phyloP scores from a whole-genome alignment of 768 basidiomycete species.

The Multifurca ochricompacta region DNA sequence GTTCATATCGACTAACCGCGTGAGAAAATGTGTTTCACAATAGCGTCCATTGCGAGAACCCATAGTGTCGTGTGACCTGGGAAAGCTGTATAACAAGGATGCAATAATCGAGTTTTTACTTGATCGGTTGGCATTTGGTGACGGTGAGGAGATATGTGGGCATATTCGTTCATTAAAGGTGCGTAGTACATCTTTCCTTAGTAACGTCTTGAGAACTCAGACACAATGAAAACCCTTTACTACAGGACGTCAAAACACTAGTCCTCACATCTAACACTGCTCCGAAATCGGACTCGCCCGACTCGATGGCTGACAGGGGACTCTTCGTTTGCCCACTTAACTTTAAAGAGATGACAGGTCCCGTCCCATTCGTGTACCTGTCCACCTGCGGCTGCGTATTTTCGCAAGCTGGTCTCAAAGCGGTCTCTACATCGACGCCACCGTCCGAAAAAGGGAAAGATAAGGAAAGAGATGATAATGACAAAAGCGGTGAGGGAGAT shows the following conservation, averaged over 20 bases:
- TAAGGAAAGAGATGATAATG: slow-evolving; percentile 26
- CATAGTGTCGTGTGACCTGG: slow-evolving; percentile 83
- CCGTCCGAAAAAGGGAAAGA: slow-evolving; percentile 25
- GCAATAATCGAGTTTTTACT: slow-evolving; percentile 85
- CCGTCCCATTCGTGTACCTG: slow-evolving; percentile 82
- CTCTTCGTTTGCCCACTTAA: slow-evolving; percentile 89
- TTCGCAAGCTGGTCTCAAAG: slow-evolving; percentile 73
- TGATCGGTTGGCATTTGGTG: slow-evolving; percentile 77
- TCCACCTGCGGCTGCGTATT: slow-evolving; percentile 86
- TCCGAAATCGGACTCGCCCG: slow-evolving; percentile 32
- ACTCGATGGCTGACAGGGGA: slow-evolving; percentile 41
- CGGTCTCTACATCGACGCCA: slow-evolving; percentile 40
- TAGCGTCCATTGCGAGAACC: slow-evolving; percentile 84
- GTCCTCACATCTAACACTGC: slow-evolving; percentile 68
- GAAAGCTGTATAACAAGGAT: slow-evolving; percentile 96
- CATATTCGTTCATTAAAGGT: slow-evolving; percentile 90
- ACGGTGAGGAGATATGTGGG: slow-evolving; percentile 87
- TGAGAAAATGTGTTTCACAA: background rate
- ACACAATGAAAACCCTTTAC: background rate
- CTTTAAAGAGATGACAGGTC: slow-evolving; percentile 91
- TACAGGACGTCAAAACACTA: slow-evolving; percentile 79
- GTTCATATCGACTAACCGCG: background rate
- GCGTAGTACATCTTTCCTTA: slow-evolving; percentile 23
- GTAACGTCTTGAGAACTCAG: background rate
- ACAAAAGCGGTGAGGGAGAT: slow-evolving; percentile 9